Evolutionary conservation across 805 yeast species (phyloP).

Genomic region (Kazachstania taianensis): DNA sequence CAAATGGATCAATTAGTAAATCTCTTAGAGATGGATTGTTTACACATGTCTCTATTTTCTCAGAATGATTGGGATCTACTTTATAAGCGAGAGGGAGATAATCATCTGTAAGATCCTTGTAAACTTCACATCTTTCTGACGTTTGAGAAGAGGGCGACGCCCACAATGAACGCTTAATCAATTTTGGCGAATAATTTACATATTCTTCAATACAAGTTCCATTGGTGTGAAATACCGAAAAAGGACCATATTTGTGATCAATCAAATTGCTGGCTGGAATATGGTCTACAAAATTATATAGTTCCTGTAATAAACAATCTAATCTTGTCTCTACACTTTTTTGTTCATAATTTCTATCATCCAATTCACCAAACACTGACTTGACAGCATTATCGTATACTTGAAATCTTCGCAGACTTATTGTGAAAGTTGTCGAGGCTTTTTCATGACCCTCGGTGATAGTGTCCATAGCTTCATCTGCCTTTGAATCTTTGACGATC

Average conservation of each 20-base stretch:
- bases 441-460: conserved; percentile 2
- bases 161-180: too few species aligned
- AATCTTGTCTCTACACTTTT: conserved; percentile 16
- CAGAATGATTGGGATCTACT: too few species aligned
- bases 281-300: conserved; percentile 6
- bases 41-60: too few species aligned
- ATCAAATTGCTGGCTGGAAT: conserved; percentile 1
- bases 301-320: conserved; percentile 8
- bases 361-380: conserved; percentile 15
- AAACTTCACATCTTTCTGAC: too few species aligned
- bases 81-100: too few species aligned
- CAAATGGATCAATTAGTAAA: too few species aligned
- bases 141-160: too few species aligned
- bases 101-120: too few species aligned
- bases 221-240: conserved; percentile 2
- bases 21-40: too few species aligned
- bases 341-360: conserved; percentile 11
- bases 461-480: too few species aligned
- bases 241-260: conserved; percentile 12
- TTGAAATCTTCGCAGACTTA: conserved; percentile 25
- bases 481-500: conserved; percentile 1
- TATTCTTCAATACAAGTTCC: too few species aligned
- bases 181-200: not conserved
- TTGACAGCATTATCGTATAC: conserved; percentile 22
- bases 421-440: conserved; percentile 16